Percentiles rank a stretch among this genome's conserved stretches.
phyloP scores from a whole-genome alignment of 768 basidiomycete genomes.

The Auriscalpium orientale region DNA sequence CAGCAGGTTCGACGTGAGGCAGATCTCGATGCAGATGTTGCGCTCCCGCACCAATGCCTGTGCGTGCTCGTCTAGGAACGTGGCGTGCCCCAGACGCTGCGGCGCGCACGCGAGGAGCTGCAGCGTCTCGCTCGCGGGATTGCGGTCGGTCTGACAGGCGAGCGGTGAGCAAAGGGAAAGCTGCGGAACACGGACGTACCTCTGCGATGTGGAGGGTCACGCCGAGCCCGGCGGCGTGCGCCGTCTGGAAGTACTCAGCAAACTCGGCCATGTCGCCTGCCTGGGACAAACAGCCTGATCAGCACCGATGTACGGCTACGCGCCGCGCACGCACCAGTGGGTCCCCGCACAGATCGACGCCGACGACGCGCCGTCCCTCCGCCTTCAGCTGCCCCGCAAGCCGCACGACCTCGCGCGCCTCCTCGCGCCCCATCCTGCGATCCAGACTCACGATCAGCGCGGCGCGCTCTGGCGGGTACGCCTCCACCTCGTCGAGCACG shows the following conservation, averaged over 20 bases:
- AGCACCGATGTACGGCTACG: neutral
- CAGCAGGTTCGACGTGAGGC: constrained; percentile 73
- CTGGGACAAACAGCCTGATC: constrained; percentile 15
- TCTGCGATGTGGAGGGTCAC: constrained; percentile 84
- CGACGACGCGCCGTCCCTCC: constrained; percentile 59
- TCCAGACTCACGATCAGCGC: constrained; percentile 74
- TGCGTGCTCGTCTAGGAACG: constrained; percentile 61
- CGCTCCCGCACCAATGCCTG: constrained; percentile 47
- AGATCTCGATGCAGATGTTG: constrained; percentile 68
- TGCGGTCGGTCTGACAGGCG: constrained; percentile 33
- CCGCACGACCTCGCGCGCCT: constrained; percentile 47
- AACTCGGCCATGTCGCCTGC: constrained; percentile 52
- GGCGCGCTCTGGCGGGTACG: constrained; percentile 41
- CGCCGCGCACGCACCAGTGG: constrained; percentile 32
- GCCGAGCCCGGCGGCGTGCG: constrained; percentile 52
- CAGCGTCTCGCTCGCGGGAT: constrained; percentile 50
- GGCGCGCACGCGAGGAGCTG: constrained; percentile 55
- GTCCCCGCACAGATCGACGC: constrained; percentile 77
- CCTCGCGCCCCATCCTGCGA: constrained; percentile 48
- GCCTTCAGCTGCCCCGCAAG: constrained; percentile 47
- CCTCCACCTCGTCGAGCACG: constrained; percentile 59
- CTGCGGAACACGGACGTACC: constrained; percentile 29
- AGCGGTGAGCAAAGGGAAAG: neutral
- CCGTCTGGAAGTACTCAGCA: constrained; percentile 42
- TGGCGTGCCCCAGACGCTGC: constrained; percentile 72